Evolutionary conservation across 768 basidiomycete genomes (phyloP).

Genomic region (Hirschioporus abietinus): DNA sequence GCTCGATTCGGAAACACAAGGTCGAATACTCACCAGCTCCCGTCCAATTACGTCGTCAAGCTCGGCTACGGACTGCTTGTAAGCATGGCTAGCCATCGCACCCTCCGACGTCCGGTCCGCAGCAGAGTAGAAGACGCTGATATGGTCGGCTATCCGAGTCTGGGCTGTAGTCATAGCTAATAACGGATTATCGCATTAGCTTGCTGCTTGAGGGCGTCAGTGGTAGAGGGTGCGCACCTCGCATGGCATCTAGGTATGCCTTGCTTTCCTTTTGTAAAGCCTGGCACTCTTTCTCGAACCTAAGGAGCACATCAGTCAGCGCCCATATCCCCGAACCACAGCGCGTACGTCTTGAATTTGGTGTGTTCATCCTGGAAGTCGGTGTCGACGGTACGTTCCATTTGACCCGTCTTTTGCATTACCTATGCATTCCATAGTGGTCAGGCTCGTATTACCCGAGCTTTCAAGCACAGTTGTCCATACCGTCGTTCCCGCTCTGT

Average conservation of each 20-base stretch:
- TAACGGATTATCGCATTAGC: constrained; percentile 5
- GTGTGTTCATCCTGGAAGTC: constrained; percentile 92
- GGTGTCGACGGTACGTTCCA: constrained; percentile 90
- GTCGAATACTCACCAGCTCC: constrained; percentile 63
- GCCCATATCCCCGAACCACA: constrained; percentile 1
- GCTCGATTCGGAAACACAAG: neutral
- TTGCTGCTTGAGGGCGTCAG: neutral
- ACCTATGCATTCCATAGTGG: constrained; percentile 42
- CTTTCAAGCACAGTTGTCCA: constrained; percentile 20
- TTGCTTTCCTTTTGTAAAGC: constrained; percentile 94
- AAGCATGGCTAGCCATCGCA: constrained; percentile 96
- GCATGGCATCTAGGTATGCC: constrained; percentile 90
- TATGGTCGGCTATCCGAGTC: constrained; percentile 85
- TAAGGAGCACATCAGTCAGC: constrained; percentile 26
- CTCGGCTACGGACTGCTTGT: constrained; percentile 92
- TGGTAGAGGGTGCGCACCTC: constrained; percentile 47
- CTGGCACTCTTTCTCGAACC: constrained; percentile 95
- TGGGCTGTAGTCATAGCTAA: constrained; percentile 94
- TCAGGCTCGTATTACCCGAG: constrained; percentile 12
- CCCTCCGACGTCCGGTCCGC: constrained; percentile 82
- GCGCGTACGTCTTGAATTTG: constrained; percentile 78
- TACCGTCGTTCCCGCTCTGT: constrained; percentile 87
- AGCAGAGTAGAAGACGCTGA: constrained; percentile 88
- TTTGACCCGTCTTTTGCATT: constrained; percentile 97
- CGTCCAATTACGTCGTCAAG: constrained; percentile 79